A percentile compares a stretch with the other conserved stretches of the same genome.
Evolutionary conservation across 73 alveolate species (phyloP).

Genomic region (Symbiodinium pilosum): DNA sequence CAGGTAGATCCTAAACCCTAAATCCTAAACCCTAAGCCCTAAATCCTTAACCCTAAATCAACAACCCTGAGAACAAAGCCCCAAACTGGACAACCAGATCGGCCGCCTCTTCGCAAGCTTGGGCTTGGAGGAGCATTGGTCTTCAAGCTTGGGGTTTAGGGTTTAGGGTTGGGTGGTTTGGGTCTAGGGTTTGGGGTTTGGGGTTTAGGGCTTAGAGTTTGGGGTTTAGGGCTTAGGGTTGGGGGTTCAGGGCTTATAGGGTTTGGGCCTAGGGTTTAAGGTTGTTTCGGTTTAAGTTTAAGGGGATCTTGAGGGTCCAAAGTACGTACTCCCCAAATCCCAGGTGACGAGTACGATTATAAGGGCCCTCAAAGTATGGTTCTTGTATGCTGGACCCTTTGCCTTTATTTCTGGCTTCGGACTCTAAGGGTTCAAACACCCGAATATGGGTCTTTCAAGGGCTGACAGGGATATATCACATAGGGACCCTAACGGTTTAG

Average conservation of each 20-base stretch:
- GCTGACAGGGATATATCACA: too few species aligned
- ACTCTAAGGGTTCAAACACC: not conserved
- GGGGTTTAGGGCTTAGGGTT: not conserved
- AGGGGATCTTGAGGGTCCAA: not conserved
- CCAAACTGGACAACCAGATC: too few species aligned
- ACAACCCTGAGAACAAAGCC: too few species aligned
- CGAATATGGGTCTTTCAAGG: too few species aligned
- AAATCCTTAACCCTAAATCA: not conserved
- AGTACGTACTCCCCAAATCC: not conserved
- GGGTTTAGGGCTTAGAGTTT: not conserved
- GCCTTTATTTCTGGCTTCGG: not conserved
- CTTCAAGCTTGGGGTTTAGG: not conserved
- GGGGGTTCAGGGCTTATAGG: not conserved
- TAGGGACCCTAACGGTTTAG: too few species aligned
- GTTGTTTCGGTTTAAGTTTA: too few species aligned
- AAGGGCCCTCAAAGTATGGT: too few species aligned
- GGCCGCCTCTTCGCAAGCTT: slow-evolving; percentile 61
- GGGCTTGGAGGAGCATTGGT: slow-evolving; percentile 13
- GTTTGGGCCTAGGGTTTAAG: not conserved
- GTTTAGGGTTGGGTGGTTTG: not conserved
- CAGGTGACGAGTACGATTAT: too few species aligned
- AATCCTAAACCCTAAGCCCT: not conserved
- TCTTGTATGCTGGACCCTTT: too few species aligned
- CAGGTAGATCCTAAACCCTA: not conserved
- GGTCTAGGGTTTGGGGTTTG: not conserved